Conservation (phyloP, 495 filamentous ascomycete genomes). For the Neurospora terricola region DNA sequence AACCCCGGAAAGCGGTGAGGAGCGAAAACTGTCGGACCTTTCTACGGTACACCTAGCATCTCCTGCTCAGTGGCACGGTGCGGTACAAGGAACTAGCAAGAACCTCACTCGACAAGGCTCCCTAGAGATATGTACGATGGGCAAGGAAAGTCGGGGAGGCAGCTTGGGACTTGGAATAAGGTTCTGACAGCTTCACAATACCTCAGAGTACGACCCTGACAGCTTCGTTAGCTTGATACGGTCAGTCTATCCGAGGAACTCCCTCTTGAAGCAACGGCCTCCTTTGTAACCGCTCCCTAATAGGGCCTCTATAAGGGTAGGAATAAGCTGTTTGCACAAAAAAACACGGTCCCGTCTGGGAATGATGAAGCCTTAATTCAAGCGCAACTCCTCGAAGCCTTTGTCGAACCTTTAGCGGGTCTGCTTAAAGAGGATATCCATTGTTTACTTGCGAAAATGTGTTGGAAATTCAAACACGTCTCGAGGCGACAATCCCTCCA, state of each 20-base stretch:
- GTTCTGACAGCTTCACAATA: background rate
- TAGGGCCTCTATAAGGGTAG: background rate
- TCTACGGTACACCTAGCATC: background rate
- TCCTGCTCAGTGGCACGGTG: background rate
- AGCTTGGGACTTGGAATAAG: background rate
- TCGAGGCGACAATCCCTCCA: background rate
- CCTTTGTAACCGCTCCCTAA: background rate
- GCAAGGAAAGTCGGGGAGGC: background rate
- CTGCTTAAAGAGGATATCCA: background rate
- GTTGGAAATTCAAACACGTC: background rate
- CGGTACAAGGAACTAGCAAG: background rate
- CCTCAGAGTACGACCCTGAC: background rate
- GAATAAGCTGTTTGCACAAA: background rate
- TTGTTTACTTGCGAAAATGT: background rate
- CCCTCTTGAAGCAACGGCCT: background rate
- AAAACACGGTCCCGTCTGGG: background rate
- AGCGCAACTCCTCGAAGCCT: background rate
- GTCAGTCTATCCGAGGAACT: background rate
- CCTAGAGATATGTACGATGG: background rate
- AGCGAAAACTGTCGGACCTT: background rate
- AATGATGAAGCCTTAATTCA: background rate
- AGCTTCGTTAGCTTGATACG: background rate
- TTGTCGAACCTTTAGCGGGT: background rate
- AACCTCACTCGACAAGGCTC: background rate
- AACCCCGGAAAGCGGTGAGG: background rate